Evolutionary conservation across 2,329 filamentous ascomycete genomes (phyloP), one percentile per base, ranked within the genome.

Genomic region (Ambrosiella xylebori): DNA sequence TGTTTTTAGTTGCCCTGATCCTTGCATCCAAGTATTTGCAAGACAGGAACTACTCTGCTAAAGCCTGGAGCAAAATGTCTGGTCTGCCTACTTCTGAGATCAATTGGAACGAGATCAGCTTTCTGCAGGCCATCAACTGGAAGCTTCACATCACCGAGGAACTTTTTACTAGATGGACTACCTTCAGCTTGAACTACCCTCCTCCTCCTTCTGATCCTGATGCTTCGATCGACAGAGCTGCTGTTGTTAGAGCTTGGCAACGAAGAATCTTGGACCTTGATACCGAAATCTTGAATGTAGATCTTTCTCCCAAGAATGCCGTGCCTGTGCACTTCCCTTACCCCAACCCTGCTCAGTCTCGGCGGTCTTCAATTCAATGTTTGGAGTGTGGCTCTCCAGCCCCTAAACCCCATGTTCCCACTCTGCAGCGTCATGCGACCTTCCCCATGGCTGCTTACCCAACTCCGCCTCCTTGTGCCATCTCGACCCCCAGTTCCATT

Each of bases 31-130:
- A 98, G 74, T 98, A 97, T 68, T 76, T 98, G 52, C 93, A 98
- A 71, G 93, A 98, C 69, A 85, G 91, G 64, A 98, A 97, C 72
- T 98, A 95, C 71, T 97, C 93, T 12, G 89, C 93, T 54, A 84
- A 91, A 58, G 93, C 93, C 47, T 98, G 93, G 93, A 97, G 91
- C 71, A 97, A 95, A 76, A 98, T 98, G 65, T 97, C 93, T 15
- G 93, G 93, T n/a, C 76, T 98, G 59, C 88, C 87, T 68, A 90
- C 89, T 2, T 76, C 80, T 59, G 93, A 98, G 72, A 97, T 98
- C 71, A 97, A 97, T 71, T 85, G 89, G 67, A 97, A 97, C 69
- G 93, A 98, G 73, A 85, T 94, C 69, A 83, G 87, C 15, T 98
- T 97, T 68, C 78, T 98, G 52, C 74, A 85, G 61, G 87, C 90